Evolutionary conservation across 495 filamentous ascomycete species (phyloP).

Genomic region (Talaromyces adpressus): DNA sequence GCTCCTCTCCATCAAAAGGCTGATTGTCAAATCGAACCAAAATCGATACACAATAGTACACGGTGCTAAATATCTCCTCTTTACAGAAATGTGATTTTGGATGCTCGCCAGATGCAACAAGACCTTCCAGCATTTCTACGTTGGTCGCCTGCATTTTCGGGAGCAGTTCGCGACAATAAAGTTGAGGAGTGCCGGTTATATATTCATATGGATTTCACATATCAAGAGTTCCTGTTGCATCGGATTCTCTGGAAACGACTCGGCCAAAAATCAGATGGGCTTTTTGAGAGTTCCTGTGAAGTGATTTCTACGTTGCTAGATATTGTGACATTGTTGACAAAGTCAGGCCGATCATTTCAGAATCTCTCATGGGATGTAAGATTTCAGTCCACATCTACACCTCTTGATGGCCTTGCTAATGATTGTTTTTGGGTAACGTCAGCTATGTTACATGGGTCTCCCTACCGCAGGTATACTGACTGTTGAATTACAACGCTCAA

Average conservation of each 20-base stretch:
- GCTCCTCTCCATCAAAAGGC: neutral
- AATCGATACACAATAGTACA: neutral
- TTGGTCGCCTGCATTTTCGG: neutral
- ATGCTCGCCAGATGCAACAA: slow-evolving; percentile 2
- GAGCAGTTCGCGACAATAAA: neutral
- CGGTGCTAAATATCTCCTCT: neutral
- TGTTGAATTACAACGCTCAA: neutral
- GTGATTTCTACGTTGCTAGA: neutral
- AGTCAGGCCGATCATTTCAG: neutral
- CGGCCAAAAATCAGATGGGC: neutral
- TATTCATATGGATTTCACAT: slow-evolving; percentile 33
- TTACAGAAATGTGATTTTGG: neutral
- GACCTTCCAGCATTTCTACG: neutral
- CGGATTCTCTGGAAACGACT: slow-evolving; percentile 38
- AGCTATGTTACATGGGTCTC: slow-evolving; percentile 11
- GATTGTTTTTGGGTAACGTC: neutral
- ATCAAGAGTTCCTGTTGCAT: slow-evolving; percentile 48
- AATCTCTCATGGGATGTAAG: slow-evolving; percentile 3
- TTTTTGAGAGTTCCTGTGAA: slow-evolving; percentile 3
- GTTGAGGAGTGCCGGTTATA: neutral
- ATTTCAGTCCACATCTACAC: neutral
- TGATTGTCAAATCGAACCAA: neutral
- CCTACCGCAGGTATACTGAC: slow-evolving; percentile 11
- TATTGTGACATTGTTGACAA: neutral
- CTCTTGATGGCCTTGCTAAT: slow-evolving; percentile 3